These are phyloP conservation scores for Salix udensis DNA, from an alignment of 345 rosid species.

Conservation along the genomic window DNA sequence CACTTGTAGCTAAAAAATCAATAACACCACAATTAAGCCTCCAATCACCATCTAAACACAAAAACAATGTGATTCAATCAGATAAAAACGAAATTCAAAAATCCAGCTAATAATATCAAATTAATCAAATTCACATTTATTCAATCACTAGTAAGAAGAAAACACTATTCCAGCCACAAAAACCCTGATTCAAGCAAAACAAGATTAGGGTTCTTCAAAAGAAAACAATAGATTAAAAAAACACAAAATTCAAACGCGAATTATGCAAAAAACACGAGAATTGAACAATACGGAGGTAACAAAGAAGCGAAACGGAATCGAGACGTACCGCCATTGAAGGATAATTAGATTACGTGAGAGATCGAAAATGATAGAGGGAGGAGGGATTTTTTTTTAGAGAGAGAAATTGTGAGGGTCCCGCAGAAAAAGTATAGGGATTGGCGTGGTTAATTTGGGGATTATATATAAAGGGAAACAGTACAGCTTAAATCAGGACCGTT, in stretches of 20 bases:
- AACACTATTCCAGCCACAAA: neutral
- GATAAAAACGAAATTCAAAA: neutral
- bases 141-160: neutral
- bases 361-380: slow-evolving; percentile 17
- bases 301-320: neutral
- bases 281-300: neutral
- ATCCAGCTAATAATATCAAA: neutral
- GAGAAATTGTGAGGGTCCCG: slow-evolving; percentile 26
- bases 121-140: slow-evolving; percentile 3
- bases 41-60: neutral
- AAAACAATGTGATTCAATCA: neutral
- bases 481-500: slow-evolving; percentile 24
- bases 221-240: neutral
- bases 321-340: slow-evolving; percentile 45
- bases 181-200: slow-evolving; percentile 18
- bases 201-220: slow-evolving; percentile 3
- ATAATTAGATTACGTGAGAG: slow-evolving; percentile 10
- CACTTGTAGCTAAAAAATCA: neutral
- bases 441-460: neutral
- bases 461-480: slow-evolving; percentile 2
- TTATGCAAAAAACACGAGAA: neutral
- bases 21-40: neutral
- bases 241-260: neutral
- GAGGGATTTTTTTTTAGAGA: neutral
- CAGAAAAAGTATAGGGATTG: slow-evolving; percentile 10